Evolutionary conservation across 169 alveolate species (phyloP).

Genomic region (Plasmodium vivax): DNA sequence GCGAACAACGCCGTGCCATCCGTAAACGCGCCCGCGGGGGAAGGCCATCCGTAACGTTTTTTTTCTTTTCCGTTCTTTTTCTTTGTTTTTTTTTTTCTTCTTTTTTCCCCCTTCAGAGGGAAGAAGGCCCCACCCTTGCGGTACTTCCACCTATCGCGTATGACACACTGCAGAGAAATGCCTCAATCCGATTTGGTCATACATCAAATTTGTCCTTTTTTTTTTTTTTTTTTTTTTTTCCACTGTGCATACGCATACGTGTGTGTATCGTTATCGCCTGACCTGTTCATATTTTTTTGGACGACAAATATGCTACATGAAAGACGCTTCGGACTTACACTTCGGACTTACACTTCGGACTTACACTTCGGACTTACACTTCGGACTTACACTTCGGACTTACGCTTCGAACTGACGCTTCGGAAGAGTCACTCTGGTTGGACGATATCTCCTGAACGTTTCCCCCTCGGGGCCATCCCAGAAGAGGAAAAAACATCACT

Average conservation of each 20-base stretch:
- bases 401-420: neutral
- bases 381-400: too few relatives aligned
- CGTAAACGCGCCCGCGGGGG: neutral
- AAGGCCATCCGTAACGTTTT: neutral
- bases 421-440: neutral
- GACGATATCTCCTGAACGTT: neutral
- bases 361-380: too few relatives aligned
- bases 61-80: too few relatives aligned
- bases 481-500: neutral
- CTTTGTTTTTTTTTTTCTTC: too few relatives aligned
- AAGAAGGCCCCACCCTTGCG: neutral
- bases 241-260: neutral
- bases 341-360: too few relatives aligned
- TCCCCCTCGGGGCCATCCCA: neutral
- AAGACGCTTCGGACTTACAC: neutral
- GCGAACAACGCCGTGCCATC: slow-evolving; percentile 3
- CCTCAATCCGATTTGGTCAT: neutral
- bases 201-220: neutral
- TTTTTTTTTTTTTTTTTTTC: neutral
- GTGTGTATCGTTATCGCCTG: neutral
- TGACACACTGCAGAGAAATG: neutral
- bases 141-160: neutral
- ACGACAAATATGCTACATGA: neutral
- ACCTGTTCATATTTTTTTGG: neutral
- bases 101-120: neutral